Evolutionary conservation across 805 yeast genomes (phyloP), one percentile per base, ranked within the genome.

Genomic region (Brettanomyces naardenensis): DNA sequence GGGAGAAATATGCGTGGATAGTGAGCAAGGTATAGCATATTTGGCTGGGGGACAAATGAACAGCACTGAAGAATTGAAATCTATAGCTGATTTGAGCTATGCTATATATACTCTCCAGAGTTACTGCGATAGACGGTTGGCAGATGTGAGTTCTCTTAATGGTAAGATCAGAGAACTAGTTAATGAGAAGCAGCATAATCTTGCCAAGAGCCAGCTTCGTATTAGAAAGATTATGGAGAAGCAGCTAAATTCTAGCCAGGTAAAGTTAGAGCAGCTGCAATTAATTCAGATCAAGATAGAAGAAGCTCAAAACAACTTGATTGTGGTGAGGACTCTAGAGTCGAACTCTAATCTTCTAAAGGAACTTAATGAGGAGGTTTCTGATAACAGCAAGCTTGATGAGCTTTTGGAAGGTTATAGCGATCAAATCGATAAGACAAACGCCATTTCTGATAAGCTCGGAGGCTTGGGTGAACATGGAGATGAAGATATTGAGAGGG

Each of bases 31-130:
- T n/a, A n/a, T n/a, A n/a, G n/a, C n/a, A n/a, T n/a, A n/a, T n/a
- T n/a, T n/a, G n/a, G n/a, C n/a, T n/a, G n/a, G n/a, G n/a, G 22
- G 26, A 19, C 26, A 41, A 30, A 19, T 28, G 20, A 15, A 22
- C 30, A 28, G 18, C 23, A 11, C 26, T 20, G 25, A 9, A 20
- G 26, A 21, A 13, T 31, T 50, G 6, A 35, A 44, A 30, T 40
- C 58, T 6, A 46, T 54, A 18, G 54, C 59, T 6, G 49, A 49
- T n/a, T 40, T 57, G 31, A 56, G 53, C 21, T 56, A 44, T 31
- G 37, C 59, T 9, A 54, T 57, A 6, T 50, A 46, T 38, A 37
- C 41, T 25, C 33, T 57, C 7, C 32, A 44, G 6, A 34, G 40
- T 11, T 46, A 47, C 35, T 47, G 48, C 35, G 44, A 45, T 10